Percentiles rank a stretch among this genome's conserved stretches.
Conservation (phyloP, 2,329 filamentous ascomycete genomes). For the Penicillium sp. region DNA sequence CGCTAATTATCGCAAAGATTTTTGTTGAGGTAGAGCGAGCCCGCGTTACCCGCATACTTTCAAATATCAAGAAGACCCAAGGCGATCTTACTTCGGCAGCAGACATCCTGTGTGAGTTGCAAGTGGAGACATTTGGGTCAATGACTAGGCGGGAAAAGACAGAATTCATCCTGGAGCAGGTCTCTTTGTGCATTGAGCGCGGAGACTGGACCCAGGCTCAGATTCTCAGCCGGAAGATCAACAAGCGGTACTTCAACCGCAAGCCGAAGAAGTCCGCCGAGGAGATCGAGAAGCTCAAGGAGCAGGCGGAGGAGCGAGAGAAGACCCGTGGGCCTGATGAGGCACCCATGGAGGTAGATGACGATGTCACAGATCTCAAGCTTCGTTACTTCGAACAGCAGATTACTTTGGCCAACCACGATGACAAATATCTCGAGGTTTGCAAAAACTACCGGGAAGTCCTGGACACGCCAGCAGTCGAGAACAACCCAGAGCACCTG, state of each 20-base stretch:
- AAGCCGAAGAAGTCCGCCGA: conserved; percentile 88
- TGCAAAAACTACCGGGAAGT: conserved; percentile 99
- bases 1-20: conserved; percentile 56
- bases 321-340: conserved; percentile 75
- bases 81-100: conserved; percentile 86
- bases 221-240: conserved; percentile 94
- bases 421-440: conserved; percentile 93
- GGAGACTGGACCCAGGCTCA: conserved; percentile 94
- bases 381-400: conserved; percentile 96
- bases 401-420: conserved; percentile 91
- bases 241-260: conserved; percentile 84
- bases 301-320: conserved; percentile 74
- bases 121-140: conserved; percentile 97
- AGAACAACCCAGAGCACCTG: conserved; percentile 82
- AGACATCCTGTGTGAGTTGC: conserved; percentile 92
- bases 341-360: conserved; percentile 70
- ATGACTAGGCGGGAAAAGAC: conserved; percentile 98
- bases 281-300: conserved; percentile 85
- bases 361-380: conserved; percentile 95
- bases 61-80: conserved; percentile 95
- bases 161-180: conserved; percentile 95
- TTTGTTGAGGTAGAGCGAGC: conserved; percentile 98
- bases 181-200: conserved; percentile 89
- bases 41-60: conserved; percentile 89
- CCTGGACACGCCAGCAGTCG: conserved; percentile 90